Evolutionary conservation across 2,329 filamentous ascomycete species (phyloP).

Genomic region (Raffaelea ambrosiae): DNA sequence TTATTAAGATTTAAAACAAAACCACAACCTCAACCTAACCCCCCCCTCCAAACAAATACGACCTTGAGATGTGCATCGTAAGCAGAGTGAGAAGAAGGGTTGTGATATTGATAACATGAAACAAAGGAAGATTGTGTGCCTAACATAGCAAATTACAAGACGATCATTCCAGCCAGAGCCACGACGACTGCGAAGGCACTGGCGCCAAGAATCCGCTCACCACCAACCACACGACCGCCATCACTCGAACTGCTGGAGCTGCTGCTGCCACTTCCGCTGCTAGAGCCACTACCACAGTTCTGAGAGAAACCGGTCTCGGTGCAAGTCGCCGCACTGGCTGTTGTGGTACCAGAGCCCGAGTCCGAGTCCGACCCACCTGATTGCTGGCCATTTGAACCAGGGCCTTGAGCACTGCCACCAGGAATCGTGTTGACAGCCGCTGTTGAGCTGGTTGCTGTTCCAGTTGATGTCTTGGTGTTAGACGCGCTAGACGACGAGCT

Average conservation of each 20-base stretch:
- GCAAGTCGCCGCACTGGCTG: constrained; percentile 20
- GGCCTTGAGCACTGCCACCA: constrained; percentile 19
- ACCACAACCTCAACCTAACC: not conserved
- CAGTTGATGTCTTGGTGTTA: not conserved
- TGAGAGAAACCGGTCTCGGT: constrained; percentile 31
- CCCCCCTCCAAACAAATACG: no score
- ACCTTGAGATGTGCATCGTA: no score
- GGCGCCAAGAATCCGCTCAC: constrained; percentile 21
- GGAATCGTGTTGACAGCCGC: constrained; percentile 16
- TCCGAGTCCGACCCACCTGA: constrained; percentile 12
- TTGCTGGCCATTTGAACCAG: constrained; percentile 12
- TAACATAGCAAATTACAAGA: no score
- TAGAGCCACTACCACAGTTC: constrained; percentile 21
- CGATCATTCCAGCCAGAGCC: constrained; percentile 23
- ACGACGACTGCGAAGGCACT: constrained; percentile 28
- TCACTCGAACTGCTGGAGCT: constrained; percentile 21
- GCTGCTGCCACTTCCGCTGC: constrained; percentile 7
- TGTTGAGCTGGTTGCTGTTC: constrained; percentile 7
- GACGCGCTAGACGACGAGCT: constrained; percentile 9
- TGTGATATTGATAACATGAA: no score
- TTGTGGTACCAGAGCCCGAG: constrained; percentile 5
- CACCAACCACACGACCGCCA: constrained; percentile 14
- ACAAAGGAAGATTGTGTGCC: not conserved
- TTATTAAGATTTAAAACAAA: no score
- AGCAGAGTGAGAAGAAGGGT: no score